Conservation (phyloP, 1,139 yeast genomes). For the Candida tetrigidarum region DNA sequence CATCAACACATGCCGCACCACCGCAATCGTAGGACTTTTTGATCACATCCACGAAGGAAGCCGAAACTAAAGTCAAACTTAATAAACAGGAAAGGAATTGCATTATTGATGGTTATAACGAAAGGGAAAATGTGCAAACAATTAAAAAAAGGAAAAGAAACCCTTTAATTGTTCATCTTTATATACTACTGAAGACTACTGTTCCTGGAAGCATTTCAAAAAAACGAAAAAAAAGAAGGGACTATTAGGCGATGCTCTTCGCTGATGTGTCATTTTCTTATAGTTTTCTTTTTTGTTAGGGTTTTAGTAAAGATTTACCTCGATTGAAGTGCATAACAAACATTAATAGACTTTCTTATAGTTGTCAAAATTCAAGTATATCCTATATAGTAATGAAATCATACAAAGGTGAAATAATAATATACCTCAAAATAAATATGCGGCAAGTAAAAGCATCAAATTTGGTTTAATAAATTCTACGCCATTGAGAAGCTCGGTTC, state of each 20-base stretch:
- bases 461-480: neutral
- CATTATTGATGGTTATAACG: neutral
- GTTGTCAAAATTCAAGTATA: too few species aligned
- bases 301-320: too few species aligned
- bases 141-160: neutral
- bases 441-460: neutral
- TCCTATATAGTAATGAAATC: too few species aligned
- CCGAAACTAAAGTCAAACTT: constrained; percentile 1
- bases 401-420: too few species aligned
- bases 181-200: neutral
- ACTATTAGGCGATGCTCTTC: neutral
- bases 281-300: neutral
- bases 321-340: too few species aligned
- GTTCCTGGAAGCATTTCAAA: constrained; percentile 1
- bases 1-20: constrained; percentile 1
- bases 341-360: too few species aligned
- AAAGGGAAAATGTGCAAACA: neutral
- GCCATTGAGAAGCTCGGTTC: neutral
- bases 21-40: constrained; percentile 6
- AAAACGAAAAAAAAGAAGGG: neutral
- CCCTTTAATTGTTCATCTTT: neutral
- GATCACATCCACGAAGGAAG: neutral
- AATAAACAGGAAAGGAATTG: constrained; percentile 1
- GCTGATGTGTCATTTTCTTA: neutral
- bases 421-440: neutral